These are phyloP conservation scores for Stropharia rugosoannulata DNA, from an alignment of 768 basidiomycete species.

Conservation along the genomic window DNA sequence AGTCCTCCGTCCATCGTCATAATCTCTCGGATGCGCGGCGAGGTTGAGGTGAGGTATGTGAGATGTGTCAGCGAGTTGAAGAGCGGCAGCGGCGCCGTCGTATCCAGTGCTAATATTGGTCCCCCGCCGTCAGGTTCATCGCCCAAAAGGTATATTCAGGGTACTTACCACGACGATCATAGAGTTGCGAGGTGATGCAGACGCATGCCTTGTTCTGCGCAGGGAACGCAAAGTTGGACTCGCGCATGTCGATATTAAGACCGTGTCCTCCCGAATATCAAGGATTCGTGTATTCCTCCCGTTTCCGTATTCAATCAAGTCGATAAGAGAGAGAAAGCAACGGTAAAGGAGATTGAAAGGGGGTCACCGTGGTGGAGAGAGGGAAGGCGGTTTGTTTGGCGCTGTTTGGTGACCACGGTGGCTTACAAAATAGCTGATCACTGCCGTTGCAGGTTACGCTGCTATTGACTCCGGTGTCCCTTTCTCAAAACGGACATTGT, in stretches of 20 bases:
- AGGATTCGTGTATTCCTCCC: too few species aligned
- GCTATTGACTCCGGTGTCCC: too few species aligned
- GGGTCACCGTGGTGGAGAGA: too few species aligned
- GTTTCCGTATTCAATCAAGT: too few species aligned
- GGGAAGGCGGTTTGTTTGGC: too few species aligned
- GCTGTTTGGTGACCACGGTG: too few species aligned
- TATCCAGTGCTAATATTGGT: slow-evolving; percentile 43
- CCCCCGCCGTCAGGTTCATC: slow-evolving; percentile 16
- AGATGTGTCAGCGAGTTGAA: slow-evolving; percentile 96
- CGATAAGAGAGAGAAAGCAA: too few species aligned
- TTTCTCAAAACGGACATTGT: too few species aligned
- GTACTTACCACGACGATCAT: slow-evolving; percentile 86
- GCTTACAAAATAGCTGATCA: too few species aligned
- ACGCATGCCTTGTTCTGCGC: slow-evolving; percentile 94
- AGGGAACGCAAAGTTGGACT: slow-evolving; percentile 94
- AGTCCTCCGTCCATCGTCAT: slow-evolving; percentile 98
- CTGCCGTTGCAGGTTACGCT: too few species aligned
- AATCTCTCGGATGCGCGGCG: slow-evolving; percentile 96
- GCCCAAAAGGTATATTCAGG: neutral
- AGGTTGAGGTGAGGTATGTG: slow-evolving; percentile 94
- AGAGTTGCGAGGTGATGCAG: slow-evolving; percentile 91
- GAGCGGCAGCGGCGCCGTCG: slow-evolving; percentile 42
- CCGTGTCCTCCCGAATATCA: too few species aligned
- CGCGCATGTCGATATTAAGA: slow-evolving; percentile 60
- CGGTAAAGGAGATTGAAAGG: too few species aligned